phyloP scores from a whole-genome alignment of 352 stramenopile species.

The Globisporangium paroecandrum region DNA sequence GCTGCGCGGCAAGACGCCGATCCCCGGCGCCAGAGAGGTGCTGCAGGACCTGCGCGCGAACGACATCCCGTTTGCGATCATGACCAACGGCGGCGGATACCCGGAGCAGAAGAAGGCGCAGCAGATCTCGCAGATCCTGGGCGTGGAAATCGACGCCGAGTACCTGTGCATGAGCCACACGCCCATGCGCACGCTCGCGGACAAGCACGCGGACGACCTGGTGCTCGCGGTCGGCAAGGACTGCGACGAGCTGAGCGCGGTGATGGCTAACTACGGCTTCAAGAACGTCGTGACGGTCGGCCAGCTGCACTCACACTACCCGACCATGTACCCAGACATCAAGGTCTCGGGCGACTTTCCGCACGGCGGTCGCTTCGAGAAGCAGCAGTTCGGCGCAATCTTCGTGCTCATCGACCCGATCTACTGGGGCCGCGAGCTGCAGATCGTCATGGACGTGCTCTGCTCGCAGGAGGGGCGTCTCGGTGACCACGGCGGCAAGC shows the following conservation, averaged over 20 bases:
- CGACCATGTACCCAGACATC: conserved; percentile 79
- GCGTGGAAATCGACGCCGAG: conserved; percentile 43
- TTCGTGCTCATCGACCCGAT: conserved; percentile 62
- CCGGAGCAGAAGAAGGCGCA: conserved; percentile 68
- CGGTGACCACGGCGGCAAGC: conserved; percentile 28
- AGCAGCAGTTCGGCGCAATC: conserved; percentile 37
- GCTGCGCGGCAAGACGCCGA: conserved; percentile 65
- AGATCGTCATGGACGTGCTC: conserved; percentile 59
- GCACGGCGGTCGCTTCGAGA: conserved; percentile 32
- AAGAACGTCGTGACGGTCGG: conserved; percentile 78
- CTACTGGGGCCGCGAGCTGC: conserved; percentile 55
- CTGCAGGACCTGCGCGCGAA: conserved; percentile 59
- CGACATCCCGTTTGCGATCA: conserved; percentile 75
- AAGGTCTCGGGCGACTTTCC: conserved; percentile 33
- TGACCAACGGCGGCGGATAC: conserved; percentile 86
- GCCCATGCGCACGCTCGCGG: conserved; percentile 66
- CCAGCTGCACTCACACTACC: conserved; percentile 75
- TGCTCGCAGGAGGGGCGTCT: conserved; percentile 39
- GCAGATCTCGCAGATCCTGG: conserved; percentile 69
- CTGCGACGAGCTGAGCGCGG: conserved; percentile 47
- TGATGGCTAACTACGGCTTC: conserved; percentile 82
- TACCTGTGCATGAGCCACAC: conserved; percentile 79
- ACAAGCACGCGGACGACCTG: conserved; percentile 65
- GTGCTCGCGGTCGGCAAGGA: conserved; percentile 82
- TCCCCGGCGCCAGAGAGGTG: conserved; percentile 64